Evolutionary conservation across 2,329 filamentous ascomycete genomes (phyloP).

Genomic region (Curvularia sp.): DNA sequence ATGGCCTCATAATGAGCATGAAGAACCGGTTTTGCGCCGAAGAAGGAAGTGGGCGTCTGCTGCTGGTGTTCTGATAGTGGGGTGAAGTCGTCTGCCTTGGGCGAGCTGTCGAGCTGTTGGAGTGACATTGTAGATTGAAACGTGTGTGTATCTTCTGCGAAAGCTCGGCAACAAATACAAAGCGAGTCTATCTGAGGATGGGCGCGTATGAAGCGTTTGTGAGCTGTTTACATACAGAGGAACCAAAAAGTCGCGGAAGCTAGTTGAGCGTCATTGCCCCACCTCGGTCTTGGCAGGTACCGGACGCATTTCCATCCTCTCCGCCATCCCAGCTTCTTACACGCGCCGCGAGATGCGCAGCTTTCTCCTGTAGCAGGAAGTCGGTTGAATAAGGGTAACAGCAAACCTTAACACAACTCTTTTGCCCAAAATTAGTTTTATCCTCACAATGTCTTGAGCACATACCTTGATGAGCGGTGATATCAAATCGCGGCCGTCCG

Average conservation of each 20-base stretch:
- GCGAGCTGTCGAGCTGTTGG: slow-evolving; percentile 64
- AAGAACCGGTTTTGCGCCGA: slow-evolving; percentile 73
- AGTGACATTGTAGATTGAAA: slow-evolving; percentile 43
- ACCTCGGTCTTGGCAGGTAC: slow-evolving; percentile 22
- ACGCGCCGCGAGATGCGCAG: neutral
- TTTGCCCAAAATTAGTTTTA: neutral
- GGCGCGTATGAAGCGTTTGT: neutral
- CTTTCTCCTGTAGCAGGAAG: neutral
- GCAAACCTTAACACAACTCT: neutral
- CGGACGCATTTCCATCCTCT: slow-evolving; percentile 1
- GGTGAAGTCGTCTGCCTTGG: slow-evolving; percentile 66
- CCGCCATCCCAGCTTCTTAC: neutral
- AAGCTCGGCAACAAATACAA: neutral
- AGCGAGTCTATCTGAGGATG: neutral
- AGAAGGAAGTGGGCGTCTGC: slow-evolving; percentile 76
- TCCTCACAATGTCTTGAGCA: slow-evolving; percentile 33
- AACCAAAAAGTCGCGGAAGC: slow-evolving; percentile 33
- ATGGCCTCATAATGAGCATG: slow-evolving; percentile 67
- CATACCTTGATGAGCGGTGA: slow-evolving; percentile 3
- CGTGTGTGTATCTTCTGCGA: neutral
- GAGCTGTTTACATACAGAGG: slow-evolving; percentile 7
- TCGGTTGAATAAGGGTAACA: neutral
- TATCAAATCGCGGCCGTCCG: slow-evolving; percentile 3
- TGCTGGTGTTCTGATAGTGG: slow-evolving; percentile 73
- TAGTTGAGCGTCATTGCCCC: slow-evolving; percentile 25